Percentiles rank a stretch among this genome's conserved stretches.
These are phyloP conservation scores for Bacterosira constricta DNA, from an alignment of 108 stramenopile species.

Conservation along the genomic window DNA sequence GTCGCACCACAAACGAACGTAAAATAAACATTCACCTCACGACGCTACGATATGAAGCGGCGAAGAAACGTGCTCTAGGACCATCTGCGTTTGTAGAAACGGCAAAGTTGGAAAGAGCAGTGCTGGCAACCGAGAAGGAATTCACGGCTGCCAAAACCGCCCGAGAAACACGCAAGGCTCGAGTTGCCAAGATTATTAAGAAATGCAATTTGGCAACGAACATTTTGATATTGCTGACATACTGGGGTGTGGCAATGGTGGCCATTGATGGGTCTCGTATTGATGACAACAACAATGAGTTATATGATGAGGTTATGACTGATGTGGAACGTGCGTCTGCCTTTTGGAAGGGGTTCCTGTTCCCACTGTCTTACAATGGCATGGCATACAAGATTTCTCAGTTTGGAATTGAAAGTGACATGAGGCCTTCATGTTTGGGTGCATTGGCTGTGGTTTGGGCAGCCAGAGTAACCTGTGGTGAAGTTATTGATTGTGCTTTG, in stretches of 20 bases:
- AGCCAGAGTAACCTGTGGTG: slow-evolving; percentile 61
- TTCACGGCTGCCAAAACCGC: slow-evolving; percentile 35
- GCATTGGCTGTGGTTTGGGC: slow-evolving; percentile 80
- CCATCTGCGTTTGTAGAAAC: slow-evolving; percentile 85
- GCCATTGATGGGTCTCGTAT: slow-evolving; percentile 58
- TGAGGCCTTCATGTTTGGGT: slow-evolving; percentile 52
- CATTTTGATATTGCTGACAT: slow-evolving; percentile 54
- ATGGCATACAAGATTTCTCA: slow-evolving; percentile 66
- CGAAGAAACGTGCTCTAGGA: slow-evolving; percentile 59
- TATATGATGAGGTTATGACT: slow-evolving; percentile 38
- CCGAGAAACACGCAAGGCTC: slow-evolving; percentile 40
- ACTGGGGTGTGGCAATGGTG: slow-evolving; percentile 76
- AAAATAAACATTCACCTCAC: slow-evolving; percentile 53
- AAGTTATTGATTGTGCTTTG: slow-evolving; percentile 58
- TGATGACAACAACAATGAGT: slow-evolving; percentile 4
- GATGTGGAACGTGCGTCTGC: slow-evolving; percentile 37
- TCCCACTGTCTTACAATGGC: slow-evolving; percentile 72
- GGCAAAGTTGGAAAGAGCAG: slow-evolving; percentile 76
- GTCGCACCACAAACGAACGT: slow-evolving; percentile 48
- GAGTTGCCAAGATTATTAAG: slow-evolving; percentile 42
- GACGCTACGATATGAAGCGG: slow-evolving; percentile 56
- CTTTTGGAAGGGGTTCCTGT: slow-evolving; percentile 64
- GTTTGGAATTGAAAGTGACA: slow-evolving; percentile 59
- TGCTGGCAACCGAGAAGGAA: slow-evolving; percentile 70
- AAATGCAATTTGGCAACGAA: slow-evolving; percentile 44